Evolutionary conservation across 768 basidiomycete genomes (phyloP).

Genomic region (Daedaleopsis sinensis): DNA sequence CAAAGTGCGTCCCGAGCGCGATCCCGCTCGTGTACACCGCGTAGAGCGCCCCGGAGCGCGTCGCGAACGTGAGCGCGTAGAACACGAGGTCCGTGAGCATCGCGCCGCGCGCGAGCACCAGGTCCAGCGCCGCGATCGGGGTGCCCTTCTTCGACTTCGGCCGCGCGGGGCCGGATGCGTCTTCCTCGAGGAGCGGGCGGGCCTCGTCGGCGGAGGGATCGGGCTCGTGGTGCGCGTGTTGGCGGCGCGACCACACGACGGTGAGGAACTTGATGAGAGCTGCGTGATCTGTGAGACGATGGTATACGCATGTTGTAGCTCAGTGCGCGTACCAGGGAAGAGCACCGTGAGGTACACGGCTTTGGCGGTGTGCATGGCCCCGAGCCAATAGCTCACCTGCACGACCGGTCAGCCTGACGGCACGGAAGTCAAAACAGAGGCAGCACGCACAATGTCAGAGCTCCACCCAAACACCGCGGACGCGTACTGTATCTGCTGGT

Average conservation of each 20-base stretch:
- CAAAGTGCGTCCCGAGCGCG: conserved; percentile 64
- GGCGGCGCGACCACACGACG: background rate
- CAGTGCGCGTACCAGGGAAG: conserved; percentile 57
- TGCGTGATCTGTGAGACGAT: conserved; percentile 27
- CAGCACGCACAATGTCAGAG: conserved; percentile 56
- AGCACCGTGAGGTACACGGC: conserved; percentile 58
- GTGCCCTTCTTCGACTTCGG: conserved; percentile 25
- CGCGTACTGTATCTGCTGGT: conserved; percentile 67
- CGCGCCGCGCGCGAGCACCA: conserved; percentile 65
- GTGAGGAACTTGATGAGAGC: conserved; percentile 59
- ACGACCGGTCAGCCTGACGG: background rate
- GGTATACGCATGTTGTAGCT: background rate
- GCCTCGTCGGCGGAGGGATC: conserved; percentile 5
- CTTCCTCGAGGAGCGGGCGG: background rate
- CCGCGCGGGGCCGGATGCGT: too few relatives aligned
- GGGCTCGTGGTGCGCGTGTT: background rate
- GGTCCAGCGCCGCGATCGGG: conserved; percentile 52
- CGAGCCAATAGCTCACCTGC: conserved; percentile 73
- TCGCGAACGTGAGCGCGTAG: conserved; percentile 48
- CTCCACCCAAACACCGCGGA: conserved; percentile 64
- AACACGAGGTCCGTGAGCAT: conserved; percentile 56
- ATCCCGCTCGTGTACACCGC: conserved; percentile 50
- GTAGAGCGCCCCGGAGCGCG: conserved; percentile 52
- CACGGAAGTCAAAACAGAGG: background rate
- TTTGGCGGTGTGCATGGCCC: conserved; percentile 37